Conservation (phyloP, 2,329 filamentous ascomycete species). For the Aspergillus brunneoviolaceus region DNA sequence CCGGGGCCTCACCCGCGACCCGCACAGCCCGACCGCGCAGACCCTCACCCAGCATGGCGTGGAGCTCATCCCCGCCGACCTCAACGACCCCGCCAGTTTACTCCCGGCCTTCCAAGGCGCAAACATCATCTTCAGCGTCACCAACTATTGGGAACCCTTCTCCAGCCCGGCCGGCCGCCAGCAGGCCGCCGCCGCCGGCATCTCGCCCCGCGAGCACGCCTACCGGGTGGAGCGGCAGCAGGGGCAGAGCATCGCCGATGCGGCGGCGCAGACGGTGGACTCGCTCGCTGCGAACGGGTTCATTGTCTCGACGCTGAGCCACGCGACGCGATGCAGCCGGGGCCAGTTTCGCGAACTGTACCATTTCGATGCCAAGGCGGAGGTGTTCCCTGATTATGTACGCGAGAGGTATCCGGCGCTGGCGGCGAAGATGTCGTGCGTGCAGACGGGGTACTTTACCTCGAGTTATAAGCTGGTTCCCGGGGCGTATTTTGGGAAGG, state of each 20-base stretch:
- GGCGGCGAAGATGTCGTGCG: constrained; percentile 50
- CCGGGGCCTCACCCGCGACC: constrained; percentile 32
- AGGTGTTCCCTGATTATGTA: constrained; percentile 51
- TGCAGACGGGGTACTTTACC: constrained; percentile 53
- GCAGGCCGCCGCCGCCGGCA: constrained; percentile 39
- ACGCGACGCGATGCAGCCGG: constrained; percentile 48
- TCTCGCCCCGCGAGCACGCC: constrained; percentile 46
- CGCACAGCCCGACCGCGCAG: constrained; percentile 20
- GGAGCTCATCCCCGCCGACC: constrained; percentile 29
- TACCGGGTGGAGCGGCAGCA: constrained; percentile 53
- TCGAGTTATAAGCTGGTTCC: constrained; percentile 52
- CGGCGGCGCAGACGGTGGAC: constrained; percentile 45
- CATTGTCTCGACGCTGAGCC: constrained; percentile 53
- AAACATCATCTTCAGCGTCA: constrained; percentile 55
- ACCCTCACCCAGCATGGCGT: constrained; percentile 23
- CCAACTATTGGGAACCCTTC: constrained; percentile 57
- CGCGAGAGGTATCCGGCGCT: constrained; percentile 44
- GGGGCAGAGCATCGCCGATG: constrained; percentile 57
- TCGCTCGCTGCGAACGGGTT: constrained; percentile 51
- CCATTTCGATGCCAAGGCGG: constrained; percentile 52
- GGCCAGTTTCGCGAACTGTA: constrained; percentile 52
- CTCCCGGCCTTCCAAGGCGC: constrained; percentile 39
- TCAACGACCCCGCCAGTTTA: constrained; percentile 25
- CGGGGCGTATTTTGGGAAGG: constrained; percentile 49
- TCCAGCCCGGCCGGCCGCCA: constrained; percentile 46